phyloP scores from a whole-genome alignment of 148 eudicot genomes.

The Rhododendron ferrugineum region DNA sequence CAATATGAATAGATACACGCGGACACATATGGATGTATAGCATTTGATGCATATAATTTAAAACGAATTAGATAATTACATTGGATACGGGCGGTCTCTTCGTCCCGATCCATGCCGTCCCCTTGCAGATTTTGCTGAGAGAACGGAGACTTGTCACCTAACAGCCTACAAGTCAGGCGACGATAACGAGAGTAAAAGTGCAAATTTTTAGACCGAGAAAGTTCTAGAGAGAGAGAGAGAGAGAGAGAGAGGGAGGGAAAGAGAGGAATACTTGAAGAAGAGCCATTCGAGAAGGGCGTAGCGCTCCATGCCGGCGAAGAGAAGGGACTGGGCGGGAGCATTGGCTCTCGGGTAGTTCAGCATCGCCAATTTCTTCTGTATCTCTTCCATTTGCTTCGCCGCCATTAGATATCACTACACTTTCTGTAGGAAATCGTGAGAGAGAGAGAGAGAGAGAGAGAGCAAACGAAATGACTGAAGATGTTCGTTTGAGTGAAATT shows the following conservation, averaged over 20 bases:
- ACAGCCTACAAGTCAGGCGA: slow-evolving; percentile 40
- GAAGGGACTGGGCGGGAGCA: slow-evolving; percentile 93
- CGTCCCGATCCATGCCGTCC: slow-evolving; percentile 88
- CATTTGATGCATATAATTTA: not conserved
- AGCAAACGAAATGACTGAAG: not conserved
- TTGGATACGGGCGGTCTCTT: slow-evolving; percentile 90
- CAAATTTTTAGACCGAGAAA: not conserved
- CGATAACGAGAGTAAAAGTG: not conserved
- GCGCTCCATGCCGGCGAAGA: slow-evolving; percentile 97
- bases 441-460: too few relatives aligned
- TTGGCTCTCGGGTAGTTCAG: slow-evolving; percentile 82
- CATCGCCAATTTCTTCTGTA: slow-evolving; percentile 71
- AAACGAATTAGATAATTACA: slow-evolving; percentile 31
- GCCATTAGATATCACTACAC: slow-evolving; percentile 38
- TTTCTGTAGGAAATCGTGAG: not conserved
- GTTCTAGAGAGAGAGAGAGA: not conserved
- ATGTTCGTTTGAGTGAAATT: not conserved
- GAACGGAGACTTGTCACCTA: slow-evolving; percentile 91
- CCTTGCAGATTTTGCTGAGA: slow-evolving; percentile 90
- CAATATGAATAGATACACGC: not conserved
- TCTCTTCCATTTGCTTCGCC: slow-evolving; percentile 93
- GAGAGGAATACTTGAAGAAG: slow-evolving; percentile 64
- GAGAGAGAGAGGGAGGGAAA: not conserved
- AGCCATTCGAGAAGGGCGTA: slow-evolving; percentile 99
- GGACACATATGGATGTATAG: not conserved